Evolutionary conservation across 441 rosid genomes (phyloP), one percentile per base, ranked within the genome.

Genomic region (Breynia disticha): DNA sequence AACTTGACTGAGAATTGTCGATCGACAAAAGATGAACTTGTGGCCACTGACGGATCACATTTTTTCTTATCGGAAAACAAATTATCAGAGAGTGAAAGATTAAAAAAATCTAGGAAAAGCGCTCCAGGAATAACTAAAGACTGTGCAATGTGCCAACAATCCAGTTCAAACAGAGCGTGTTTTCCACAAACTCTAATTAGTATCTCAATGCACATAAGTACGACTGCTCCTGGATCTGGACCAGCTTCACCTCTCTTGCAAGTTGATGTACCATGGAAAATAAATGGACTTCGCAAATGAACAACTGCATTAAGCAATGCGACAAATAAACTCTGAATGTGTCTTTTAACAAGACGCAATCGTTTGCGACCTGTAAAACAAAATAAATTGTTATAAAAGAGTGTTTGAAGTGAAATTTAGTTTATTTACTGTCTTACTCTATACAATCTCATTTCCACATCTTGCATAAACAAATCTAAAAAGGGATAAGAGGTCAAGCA

Each of bases 161-260:
- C 79, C 87, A 93, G 68, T 57, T 68, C 75, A 69, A 81, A 85
- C 63, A 78, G 64, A 52, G 80, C 77, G 57, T 67, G 83, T 66
- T 87, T 89, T 65, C 87, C 90, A 59, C 79, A 80, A 67, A 84
- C 62, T 79, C 87, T 82, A 54, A 79, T 81, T 70, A 93, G 74
- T 32, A 86, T 86, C 79, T 86, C 90, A 64, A 84, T 76, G 69
- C 88, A 84, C 97, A 89, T 89, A 55, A 86, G 90, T 69, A 87
- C 72, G 59, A 83, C 84, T 11, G 89, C 76, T 67, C 97, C 97
- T 28, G 87, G 75, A 82, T 89, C 95, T 35, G 95, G 90, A 66
- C 55, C 67, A 65, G 35, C 60, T 64, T 60, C 66, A 55, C 66
- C 53, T 18, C 61, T 63, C 43, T 56, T 48, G 56, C 69, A 55